Evolutionary conservation across 495 filamentous ascomycete species (phyloP).

Genomic region (Aspergillus asperescens): DNA sequence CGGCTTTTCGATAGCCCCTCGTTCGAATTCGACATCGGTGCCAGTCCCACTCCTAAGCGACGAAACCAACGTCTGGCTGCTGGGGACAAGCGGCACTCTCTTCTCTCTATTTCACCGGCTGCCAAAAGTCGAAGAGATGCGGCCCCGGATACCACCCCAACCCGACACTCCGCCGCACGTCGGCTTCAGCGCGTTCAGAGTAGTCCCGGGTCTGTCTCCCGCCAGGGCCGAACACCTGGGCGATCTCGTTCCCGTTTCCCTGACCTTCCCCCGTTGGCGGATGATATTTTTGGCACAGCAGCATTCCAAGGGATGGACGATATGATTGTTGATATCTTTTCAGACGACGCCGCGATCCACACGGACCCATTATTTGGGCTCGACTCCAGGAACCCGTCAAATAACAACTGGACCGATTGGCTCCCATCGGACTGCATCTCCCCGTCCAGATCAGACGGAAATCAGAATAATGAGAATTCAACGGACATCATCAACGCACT

Average conservation of each 20-base stretch:
- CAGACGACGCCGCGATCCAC: constrained; percentile 19
- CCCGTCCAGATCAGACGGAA: constrained; percentile 26
- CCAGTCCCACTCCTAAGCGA: constrained; percentile 57
- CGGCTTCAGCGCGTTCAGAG: constrained; percentile 34
- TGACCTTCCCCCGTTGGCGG: constrained; percentile 18
- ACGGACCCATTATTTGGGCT: constrained; percentile 25
- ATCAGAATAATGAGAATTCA: constrained; percentile 22
- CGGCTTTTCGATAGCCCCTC: constrained; percentile 53
- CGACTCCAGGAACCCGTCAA: constrained; percentile 18
- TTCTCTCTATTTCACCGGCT: constrained; percentile 35
- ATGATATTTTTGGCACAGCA: constrained; percentile 22
- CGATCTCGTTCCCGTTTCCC: constrained; percentile 21
- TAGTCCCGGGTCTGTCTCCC: constrained; percentile 19
- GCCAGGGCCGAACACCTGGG: constrained; percentile 24
- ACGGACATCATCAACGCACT: constrained; percentile 39
- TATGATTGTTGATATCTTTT: constrained; percentile 42
- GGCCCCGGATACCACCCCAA: constrained; percentile 22
- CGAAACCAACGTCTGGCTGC: constrained; percentile 37
- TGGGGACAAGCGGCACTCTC: constrained; percentile 44
- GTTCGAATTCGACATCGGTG: constrained; percentile 45
- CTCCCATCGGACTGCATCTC: constrained; percentile 37
- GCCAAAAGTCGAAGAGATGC: constrained; percentile 25
- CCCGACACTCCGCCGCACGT: constrained; percentile 31
- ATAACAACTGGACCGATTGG: constrained; percentile 38
- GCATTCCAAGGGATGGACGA: constrained; percentile 32